Conservation (phyloP, 2,329 filamentous ascomycete species). For the Aspergillus quadricinctus region DNA sequence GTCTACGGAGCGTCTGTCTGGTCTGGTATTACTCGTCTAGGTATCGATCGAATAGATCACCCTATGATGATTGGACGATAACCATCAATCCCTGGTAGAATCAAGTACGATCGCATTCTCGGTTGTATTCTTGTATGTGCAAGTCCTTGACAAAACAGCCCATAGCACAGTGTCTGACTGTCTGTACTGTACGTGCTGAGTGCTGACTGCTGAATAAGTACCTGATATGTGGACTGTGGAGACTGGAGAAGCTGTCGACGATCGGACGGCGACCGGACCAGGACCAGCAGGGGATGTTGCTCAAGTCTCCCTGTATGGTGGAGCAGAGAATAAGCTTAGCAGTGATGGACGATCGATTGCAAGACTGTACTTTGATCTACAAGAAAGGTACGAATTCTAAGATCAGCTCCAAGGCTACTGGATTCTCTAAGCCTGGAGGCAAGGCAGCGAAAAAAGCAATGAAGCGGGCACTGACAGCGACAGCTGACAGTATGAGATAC, state of each 20-base stretch:
- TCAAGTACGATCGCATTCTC: too few relatives aligned
- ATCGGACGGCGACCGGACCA: slow-evolving; percentile 4
- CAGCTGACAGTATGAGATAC: too few relatives aligned
- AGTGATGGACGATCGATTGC: slow-evolving; percentile 10
- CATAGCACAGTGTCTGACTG: too few relatives aligned
- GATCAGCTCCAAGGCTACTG: too few relatives aligned
- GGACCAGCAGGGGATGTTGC: slow-evolving; percentile 9
- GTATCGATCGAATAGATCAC: background rate
- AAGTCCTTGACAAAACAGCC: too few relatives aligned
- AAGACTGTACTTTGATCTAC: slow-evolving; percentile 4
- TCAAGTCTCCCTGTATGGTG: slow-evolving; percentile 16
- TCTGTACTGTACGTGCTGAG: too few relatives aligned
- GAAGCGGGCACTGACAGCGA: background rate
- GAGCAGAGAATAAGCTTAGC: slow-evolving; percentile 20
- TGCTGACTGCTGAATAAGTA: too few relatives aligned
- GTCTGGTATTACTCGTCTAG: too few relatives aligned
- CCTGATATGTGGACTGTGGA: slow-evolving; percentile 2
- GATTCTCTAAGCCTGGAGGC: too few relatives aligned
- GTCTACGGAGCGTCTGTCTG: too few relatives aligned
- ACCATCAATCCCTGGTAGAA: background rate
- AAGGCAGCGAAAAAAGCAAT: background rate
- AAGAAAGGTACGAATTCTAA: background rate
- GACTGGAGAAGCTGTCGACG: slow-evolving; percentile 8
- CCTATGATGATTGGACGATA: background rate
- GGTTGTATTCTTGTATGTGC: too few relatives aligned